phyloP scores from a whole-genome alignment of 2,329 filamentous ascomycete species.

The Pseudogymnoascus pannorum region DNA sequence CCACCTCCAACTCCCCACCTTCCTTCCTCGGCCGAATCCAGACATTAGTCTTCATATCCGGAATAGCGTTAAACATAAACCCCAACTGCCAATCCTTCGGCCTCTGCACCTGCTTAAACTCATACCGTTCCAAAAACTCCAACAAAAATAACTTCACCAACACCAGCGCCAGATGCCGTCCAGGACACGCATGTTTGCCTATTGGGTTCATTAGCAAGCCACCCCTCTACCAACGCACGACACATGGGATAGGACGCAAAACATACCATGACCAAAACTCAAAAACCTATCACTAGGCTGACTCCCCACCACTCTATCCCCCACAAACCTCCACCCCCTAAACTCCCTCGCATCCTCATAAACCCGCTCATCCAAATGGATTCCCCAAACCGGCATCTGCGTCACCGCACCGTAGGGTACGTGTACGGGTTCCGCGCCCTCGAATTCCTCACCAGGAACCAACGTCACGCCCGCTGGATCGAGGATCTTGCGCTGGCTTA shows the following conservation, averaged over 20 bases:
- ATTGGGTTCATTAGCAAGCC: too few relatives aligned
- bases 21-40: not conserved
- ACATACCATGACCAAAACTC: constrained; percentile 7
- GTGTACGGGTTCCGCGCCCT: not conserved
- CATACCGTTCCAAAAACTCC: not conserved
- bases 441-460: not conserved
- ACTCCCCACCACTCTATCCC: not conserved
- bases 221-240: too few relatives aligned
- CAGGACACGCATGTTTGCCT: not conserved
- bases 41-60: not conserved
- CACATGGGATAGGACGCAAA: too few relatives aligned
- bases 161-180: not conserved
- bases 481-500: not conserved
- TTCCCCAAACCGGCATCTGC: not conserved
- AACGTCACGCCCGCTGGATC: not conserved
- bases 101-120: not conserved
- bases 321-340: not conserved
- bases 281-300: constrained; percentile 8
- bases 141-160: not conserved
- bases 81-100: not conserved
- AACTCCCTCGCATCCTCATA: not conserved
- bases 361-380: not conserved
- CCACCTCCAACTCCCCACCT: not conserved
- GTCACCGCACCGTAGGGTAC: not conserved
- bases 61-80: not conserved